Percentiles rank a stretch among this genome's conserved stretches.
Conservation (phyloP, 2,329 filamentous ascomycete genomes). For the Moelleriella libera region DNA sequence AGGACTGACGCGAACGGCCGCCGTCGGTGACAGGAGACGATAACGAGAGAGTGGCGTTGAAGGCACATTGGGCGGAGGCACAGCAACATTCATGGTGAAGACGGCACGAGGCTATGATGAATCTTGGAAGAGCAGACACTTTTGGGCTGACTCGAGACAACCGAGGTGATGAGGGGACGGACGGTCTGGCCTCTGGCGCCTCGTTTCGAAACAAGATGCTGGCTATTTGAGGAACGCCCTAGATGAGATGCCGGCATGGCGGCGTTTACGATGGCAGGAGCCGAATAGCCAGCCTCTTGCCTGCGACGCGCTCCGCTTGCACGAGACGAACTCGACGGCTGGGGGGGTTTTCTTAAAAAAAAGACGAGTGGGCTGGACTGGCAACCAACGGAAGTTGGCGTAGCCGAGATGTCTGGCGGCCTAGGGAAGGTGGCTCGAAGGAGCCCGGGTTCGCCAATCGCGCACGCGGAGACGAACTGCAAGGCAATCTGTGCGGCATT, state of each 20-base stretch:
- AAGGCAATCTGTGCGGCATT: no score
- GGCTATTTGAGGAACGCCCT: neutral
- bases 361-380: neutral
- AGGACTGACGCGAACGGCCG: conserved; percentile 52
- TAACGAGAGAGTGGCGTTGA: conserved; percentile 50
- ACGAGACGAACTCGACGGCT: no score
- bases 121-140: neutral
- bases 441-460: no score
- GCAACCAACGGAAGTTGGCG: neutral
- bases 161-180: neutral
- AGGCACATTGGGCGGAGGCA: conserved; percentile 29
- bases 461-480: no score
- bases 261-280: neutral
- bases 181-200: neutral
- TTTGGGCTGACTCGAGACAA: neutral
- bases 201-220: neutral
- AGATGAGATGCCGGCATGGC: neutral
- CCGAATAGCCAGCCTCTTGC: neutral
- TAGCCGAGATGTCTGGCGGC: neutral
- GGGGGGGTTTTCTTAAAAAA: no score
- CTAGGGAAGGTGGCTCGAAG: no score
- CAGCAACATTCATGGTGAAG: conserved; percentile 6
- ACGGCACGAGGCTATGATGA: neutral
- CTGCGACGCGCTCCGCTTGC: neutral
- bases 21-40: conserved; percentile 50